phyloP scores from a whole-genome alignment of 2,329 filamentous ascomycete genomes.

The Neoascochyta sp. region DNA sequence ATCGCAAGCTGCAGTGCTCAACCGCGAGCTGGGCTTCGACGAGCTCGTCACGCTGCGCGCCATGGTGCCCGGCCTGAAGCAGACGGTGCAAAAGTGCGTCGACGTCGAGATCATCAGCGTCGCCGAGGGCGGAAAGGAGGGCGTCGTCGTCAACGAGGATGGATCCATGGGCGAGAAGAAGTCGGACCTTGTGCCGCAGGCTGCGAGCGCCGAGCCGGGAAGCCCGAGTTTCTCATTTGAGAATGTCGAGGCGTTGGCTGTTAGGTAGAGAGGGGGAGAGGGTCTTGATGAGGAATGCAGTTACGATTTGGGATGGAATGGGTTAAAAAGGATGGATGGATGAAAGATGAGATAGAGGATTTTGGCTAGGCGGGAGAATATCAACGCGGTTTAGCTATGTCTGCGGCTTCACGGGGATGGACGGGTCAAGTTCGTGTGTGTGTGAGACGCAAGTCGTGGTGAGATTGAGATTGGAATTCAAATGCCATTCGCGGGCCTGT shows the following conservation, averaged over 20 bases:
- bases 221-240: conserved; percentile 79
- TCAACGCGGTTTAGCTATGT: too few species aligned
- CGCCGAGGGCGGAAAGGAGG: conserved; percentile 65
- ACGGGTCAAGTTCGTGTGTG: too few species aligned
- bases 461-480: too few species aligned
- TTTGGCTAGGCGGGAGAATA: too few species aligned
- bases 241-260: conserved; percentile 55
- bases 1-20: conserved; percentile 67
- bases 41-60: conserved; percentile 71
- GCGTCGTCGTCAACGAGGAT: conserved; percentile 52
- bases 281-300: conserved; percentile 2
- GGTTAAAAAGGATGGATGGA: too few species aligned
- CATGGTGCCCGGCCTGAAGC: conserved; percentile 77
- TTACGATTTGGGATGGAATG: too few species aligned
- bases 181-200: conserved; percentile 55
- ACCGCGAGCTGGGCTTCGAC: conserved; percentile 81
- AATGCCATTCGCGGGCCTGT: conserved; percentile 12
- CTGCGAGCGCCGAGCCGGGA: conserved; percentile 76
- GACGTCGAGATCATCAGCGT: conserved; percentile 70
- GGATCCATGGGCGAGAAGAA: conserved; percentile 56
- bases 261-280: conserved; percentile 13
- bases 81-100: conserved; percentile 65
- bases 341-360: too few species aligned
- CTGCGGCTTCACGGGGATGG: too few species aligned
- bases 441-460: too few species aligned